These are phyloP conservation scores for Komagataella kurtzmanii DNA, from an alignment of 805 yeast genomes.

Conservation along the genomic window DNA sequence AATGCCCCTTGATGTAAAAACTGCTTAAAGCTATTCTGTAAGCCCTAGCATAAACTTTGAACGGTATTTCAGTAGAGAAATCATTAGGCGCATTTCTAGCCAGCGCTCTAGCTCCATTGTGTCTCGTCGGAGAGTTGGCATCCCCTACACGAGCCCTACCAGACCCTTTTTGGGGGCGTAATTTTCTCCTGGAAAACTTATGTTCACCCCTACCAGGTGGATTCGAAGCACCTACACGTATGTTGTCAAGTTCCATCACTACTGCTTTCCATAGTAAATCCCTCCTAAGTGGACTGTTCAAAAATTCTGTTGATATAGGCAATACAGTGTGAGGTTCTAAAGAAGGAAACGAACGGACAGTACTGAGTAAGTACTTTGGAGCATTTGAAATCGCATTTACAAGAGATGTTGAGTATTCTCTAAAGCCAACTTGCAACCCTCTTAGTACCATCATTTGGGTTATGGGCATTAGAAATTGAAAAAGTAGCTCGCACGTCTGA, in stretches of 20 bases:
- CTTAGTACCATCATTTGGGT: not conserved
- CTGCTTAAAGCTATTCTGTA: slow-evolving; percentile 72
- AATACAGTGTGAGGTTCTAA: slow-evolving; percentile 70
- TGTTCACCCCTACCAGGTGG: slow-evolving; percentile 81
- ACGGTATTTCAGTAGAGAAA: slow-evolving; percentile 66
- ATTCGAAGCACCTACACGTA: slow-evolving; percentile 79
- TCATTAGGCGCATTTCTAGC: slow-evolving; percentile 89
- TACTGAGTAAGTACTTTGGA: slow-evolving; percentile 61
- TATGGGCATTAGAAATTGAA: not conserved
- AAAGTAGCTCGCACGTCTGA: too few relatives aligned
- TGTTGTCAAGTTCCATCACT: slow-evolving; percentile 77
- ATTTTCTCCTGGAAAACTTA: slow-evolving; percentile 72
- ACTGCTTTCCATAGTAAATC: slow-evolving; percentile 93
- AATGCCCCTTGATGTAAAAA: slow-evolving; percentile 61
- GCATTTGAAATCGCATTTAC: slow-evolving; percentile 25
- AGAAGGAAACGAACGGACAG: slow-evolving; percentile 78
- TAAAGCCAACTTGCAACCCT: not conserved
- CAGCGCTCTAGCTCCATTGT: slow-evolving; percentile 79
- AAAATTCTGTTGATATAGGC: slow-evolving; percentile 61
- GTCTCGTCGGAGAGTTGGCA: slow-evolving; percentile 85
- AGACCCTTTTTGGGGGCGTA: slow-evolving; percentile 82
- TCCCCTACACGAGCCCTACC: slow-evolving; percentile 97
- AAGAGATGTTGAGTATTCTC: slow-evolving; percentile 4
- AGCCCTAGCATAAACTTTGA: slow-evolving; percentile 62
- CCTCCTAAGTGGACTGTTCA: slow-evolving; percentile 71